These are phyloP conservation scores for Euphorbia pulcherrima DNA, from an alignment of 345 rosid genomes.

Conservation along the genomic window DNA sequence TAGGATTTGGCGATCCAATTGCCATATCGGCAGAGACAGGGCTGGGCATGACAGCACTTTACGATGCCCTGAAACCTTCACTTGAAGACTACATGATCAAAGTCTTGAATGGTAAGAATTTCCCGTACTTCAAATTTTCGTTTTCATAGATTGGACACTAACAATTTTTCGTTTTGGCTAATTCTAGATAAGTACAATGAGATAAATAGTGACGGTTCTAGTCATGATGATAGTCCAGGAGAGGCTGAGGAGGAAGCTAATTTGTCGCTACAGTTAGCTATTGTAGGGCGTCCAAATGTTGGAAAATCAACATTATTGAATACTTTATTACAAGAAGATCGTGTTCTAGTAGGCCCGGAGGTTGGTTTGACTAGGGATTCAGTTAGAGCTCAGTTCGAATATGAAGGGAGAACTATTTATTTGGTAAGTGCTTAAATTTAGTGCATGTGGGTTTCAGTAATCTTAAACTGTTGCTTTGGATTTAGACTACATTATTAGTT, in stretches of 20 bases:
- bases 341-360: slow-evolving; percentile 95
- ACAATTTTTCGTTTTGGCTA: slow-evolving; percentile 24
- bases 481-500: not conserved
- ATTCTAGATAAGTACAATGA: slow-evolving; percentile 32
- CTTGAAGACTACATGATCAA: slow-evolving; percentile 61
- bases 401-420: slow-evolving; percentile 74
- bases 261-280: slow-evolving; percentile 86
- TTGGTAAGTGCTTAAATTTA: slow-evolving; percentile 42
- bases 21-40: slow-evolving; percentile 97
- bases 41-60: slow-evolving; percentile 79
- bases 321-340: slow-evolving; percentile 81
- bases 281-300: slow-evolving; percentile 90
- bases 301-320: slow-evolving; percentile 94
- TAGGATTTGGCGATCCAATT: slow-evolving; percentile 90
- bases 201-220: slow-evolving; percentile 18
- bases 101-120: slow-evolving; percentile 48
- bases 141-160: not conserved
- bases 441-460: not conserved
- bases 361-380: slow-evolving; percentile 96
- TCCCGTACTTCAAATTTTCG: not conserved
- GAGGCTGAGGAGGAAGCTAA: slow-evolving; percentile 67
- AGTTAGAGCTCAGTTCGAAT: slow-evolving; percentile 75
- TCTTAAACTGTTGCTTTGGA: not conserved
- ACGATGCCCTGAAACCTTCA: slow-evolving; percentile 61
- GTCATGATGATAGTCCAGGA: slow-evolving; percentile 31